A percentile compares a stretch with the other conserved stretches of the same genome.
These are phyloP conservation scores for Solanum paucissectum DNA, from an alignment of 257 asterid species.

Conservation along the genomic window DNA sequence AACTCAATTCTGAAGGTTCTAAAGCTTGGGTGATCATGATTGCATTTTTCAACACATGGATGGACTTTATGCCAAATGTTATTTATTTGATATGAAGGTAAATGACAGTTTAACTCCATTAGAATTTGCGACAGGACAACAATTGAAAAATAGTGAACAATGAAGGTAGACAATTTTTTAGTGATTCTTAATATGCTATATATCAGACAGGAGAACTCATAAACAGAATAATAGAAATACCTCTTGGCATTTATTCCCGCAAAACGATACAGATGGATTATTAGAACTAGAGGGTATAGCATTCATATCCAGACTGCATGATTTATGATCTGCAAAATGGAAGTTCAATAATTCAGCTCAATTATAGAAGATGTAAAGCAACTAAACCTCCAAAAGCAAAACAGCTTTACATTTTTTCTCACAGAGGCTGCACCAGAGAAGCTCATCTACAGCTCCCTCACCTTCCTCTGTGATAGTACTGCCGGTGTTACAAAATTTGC, in stretches of 20 bases:
- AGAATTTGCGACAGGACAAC: neutral
- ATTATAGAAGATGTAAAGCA: neutral
- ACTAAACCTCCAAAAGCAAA: constrained; percentile 5
- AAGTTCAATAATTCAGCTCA: constrained; percentile 7
- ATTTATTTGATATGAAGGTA: neutral
- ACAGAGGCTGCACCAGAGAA: constrained; percentile 52
- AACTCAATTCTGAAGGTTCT: neutral
- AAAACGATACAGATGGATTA: constrained; percentile 34
- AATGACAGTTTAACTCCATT: neutral
- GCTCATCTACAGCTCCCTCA: constrained; percentile 27
- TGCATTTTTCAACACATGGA: neutral
- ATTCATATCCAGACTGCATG: constrained; percentile 41
- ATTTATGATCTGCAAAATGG: constrained; percentile 53
- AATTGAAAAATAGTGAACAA: neutral
- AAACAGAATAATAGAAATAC: constrained; percentile 22
- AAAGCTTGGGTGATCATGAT: neutral
- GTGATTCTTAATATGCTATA: neutral
- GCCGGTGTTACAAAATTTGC: constrained; percentile 68
- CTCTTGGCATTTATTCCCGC: constrained; percentile 82
- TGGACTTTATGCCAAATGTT: neutral
- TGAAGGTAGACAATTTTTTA: neutral
- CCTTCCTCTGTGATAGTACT: constrained; percentile 24
- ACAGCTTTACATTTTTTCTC: constrained; percentile 62
- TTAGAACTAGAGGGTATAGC: constrained; percentile 29
- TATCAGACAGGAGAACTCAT: neutral